Base-by-base conservation (phyloP, 2,329 filamentous ascomycete species). In the Fusarium humuli region DNA sequence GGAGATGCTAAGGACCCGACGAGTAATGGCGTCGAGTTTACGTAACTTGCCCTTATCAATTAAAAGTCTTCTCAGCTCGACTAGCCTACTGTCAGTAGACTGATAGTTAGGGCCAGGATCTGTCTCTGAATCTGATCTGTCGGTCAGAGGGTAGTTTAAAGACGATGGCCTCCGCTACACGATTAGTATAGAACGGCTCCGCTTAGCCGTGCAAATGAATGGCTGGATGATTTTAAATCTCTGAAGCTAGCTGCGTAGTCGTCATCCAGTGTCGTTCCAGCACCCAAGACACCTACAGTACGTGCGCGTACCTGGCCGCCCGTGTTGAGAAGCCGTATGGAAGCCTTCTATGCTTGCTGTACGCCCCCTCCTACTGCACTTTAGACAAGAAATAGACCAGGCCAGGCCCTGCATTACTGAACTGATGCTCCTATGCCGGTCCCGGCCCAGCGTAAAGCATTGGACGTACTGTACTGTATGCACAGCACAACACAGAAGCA, bases 1-100 rank as follows among this genome's bases (percentile, higher is more conserved):
- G 65, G 50, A 47, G 41, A 49, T 40, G n/a, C 62, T 67, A 67
- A 57, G 20, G 20, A 40, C 14, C 40, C 32, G 42, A 60, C 59
- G 59, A 67, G 52, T 46, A 67, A 67, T 62, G 60, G 37, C 49
- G 56, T 61, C 45, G 48, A 66, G 44, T 66, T 66, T 66, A 55
- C 55, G 63, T 61, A 50, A 67, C 64, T 61, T 29, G 32, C 44
- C 27, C 55, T 56, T 30, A 62, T 67, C 62, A 47, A 70, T 67
- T 48, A 32, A 52, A 40, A 53, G 42, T 37, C 34, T 54, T 25
- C 10, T 42, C 30, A 25, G n/a, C 20, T 46, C 16, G 46, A 54
- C 53, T 53, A 66, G 49, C 20, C 34, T 56, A 22, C 25, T 20
- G 16, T 18, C 41, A 20, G 53, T 62, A 25, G 23, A 18, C 32